phyloP scores from a whole-genome alignment of 805 yeast genomes.

The Saccharomycopsis olivae region DNA sequence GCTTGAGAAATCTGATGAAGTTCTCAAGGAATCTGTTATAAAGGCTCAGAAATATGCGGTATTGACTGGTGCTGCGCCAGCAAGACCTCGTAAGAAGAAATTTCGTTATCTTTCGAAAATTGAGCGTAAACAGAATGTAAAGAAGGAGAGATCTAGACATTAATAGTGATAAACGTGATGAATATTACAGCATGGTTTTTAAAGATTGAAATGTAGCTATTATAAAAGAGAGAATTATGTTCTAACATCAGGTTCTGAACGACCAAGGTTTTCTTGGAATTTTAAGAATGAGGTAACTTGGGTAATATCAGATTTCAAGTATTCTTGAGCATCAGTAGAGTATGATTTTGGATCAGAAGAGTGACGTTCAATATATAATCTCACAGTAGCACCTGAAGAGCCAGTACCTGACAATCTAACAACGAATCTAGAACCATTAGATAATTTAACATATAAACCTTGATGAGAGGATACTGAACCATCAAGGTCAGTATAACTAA shows the following conservation, averaged over 20 bases:
- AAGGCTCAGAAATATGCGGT: constrained; percentile 62
- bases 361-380: constrained; percentile 84
- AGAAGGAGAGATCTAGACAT: constrained; percentile 32
- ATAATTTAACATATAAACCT: constrained; percentile 77
- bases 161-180: constrained; percentile 11
- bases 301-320: constrained; percentile 49
- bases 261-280: constrained; percentile 65
- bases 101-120: constrained; percentile 77
- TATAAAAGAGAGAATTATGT: constrained; percentile 35
- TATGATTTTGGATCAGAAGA: constrained; percentile 45
- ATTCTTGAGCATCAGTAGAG: constrained; percentile 50
- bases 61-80: constrained; percentile 17
- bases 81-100: constrained; percentile 47
- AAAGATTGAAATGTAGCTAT: too few relatives aligned
- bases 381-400: constrained; percentile 93
- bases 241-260: constrained; percentile 79
- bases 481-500: constrained; percentile 87
- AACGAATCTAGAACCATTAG: constrained; percentile 74
- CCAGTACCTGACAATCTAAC: constrained; percentile 96
- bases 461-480: constrained; percentile 83
- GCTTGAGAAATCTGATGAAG: constrained; percentile 52
- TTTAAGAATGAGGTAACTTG: constrained; percentile 58
- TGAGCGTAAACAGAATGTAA: constrained; percentile 57
- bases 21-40: constrained; percentile 62
- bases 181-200: too few relatives aligned